Evolutionary conservation across 140 eudicot genomes (phyloP).

Genomic region (Erigeron philadelphicus): DNA sequence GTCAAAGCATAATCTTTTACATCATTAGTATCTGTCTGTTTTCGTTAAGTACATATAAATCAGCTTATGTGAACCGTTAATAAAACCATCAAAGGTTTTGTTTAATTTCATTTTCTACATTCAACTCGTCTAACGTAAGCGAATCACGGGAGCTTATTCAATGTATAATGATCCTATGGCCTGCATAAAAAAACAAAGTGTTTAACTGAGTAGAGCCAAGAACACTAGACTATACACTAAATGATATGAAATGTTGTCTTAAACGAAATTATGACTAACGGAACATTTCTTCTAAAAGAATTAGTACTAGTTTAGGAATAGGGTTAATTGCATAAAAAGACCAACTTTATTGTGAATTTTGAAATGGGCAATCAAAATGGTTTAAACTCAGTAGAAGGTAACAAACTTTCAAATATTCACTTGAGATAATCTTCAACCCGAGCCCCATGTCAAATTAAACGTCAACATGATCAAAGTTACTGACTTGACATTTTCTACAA

Average conservation of each 20-base stretch:
- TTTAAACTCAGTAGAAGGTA: not conserved
- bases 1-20: conserved; percentile 22
- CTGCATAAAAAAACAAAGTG: conserved; percentile 16
- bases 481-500: not conserved
- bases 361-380: not conserved
- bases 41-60: conserved; percentile 21
- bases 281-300: not conserved
- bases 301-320: not conserved
- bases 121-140: not conserved
- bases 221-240: conserved; percentile 3
- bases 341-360: not conserved
- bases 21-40: conserved; percentile 12
- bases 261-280: not conserved
- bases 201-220: conserved; percentile 10
- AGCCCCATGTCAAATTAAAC: not conserved
- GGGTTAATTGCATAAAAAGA: not conserved
- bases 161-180: conserved; percentile 15
- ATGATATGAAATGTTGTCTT: not conserved
- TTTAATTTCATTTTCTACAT: not conserved
- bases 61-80: conserved; percentile 15
- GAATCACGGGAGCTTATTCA: not conserved
- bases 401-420: too few relatives aligned
- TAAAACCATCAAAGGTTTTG: conserved; percentile 15
- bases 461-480: not conserved
- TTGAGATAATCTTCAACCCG: not conserved